Conservation (phyloP, 2,329 filamentous ascomycete species). For the Sclerotinia trifoliorum region DNA sequence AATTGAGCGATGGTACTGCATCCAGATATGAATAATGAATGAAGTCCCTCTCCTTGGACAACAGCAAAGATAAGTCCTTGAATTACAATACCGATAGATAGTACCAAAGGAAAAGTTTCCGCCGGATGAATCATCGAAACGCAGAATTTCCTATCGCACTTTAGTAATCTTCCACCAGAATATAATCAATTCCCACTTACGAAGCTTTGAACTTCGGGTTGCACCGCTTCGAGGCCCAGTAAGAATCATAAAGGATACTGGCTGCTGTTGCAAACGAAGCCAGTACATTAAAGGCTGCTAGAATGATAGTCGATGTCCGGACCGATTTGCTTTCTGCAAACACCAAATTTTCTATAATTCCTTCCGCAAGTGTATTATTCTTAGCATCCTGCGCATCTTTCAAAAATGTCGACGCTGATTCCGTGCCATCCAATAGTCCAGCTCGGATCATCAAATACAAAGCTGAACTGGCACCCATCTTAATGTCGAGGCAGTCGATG, state of each 20-base stretch:
- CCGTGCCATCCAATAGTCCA: constrained; percentile 13
- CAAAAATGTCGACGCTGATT: constrained; percentile 19
- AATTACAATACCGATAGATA: constrained; percentile 56
- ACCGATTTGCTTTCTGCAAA: constrained; percentile 50
- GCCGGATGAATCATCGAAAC: constrained; percentile 40
- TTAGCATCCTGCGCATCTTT: constrained; percentile 24
- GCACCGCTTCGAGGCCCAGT: constrained; percentile 39
- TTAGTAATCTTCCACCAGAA: constrained; percentile 35
- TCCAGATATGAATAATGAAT: constrained; percentile 50
- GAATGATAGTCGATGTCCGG: constrained; percentile 60
- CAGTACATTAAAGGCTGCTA: constrained; percentile 60
- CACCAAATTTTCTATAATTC: constrained; percentile 36
- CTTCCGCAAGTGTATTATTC: constrained; percentile 23
- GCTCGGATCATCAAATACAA: constrained; percentile 33
- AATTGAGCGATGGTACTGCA: constrained; percentile 56
- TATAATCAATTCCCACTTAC: constrained; percentile 43
- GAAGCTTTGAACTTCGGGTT: constrained; percentile 40
- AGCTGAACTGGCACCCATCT: constrained; percentile 32
- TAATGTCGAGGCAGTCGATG: constrained; percentile 25
- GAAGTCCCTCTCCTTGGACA: constrained; percentile 55
- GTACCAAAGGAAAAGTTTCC: constrained; percentile 51
- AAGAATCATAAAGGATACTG: constrained; percentile 56
- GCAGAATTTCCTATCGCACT: constrained; percentile 37
- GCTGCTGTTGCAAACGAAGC: constrained; percentile 55
- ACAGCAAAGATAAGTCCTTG: constrained; percentile 59